phyloP scores from a whole-genome alignment of 805 yeast species.

The Hanseniaspora clermontiae region DNA sequence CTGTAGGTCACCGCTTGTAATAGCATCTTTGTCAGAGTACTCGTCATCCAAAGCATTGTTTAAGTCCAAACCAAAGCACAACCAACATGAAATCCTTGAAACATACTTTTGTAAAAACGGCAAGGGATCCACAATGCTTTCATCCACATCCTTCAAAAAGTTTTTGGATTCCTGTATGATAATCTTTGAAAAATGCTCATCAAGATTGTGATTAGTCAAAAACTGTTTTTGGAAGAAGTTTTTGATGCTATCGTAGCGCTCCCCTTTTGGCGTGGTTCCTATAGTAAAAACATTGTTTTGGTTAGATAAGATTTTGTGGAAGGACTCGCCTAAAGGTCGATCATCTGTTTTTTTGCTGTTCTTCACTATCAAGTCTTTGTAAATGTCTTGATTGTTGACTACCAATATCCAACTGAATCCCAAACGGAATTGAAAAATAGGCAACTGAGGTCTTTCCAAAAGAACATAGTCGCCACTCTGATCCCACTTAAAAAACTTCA shows the following conservation, averaged over 20 bases:
- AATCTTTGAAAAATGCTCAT: not conserved
- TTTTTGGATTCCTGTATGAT: not conserved
- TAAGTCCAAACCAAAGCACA: conserved; percentile 2
- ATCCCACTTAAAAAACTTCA: conserved; percentile 2
- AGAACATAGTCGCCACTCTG: not conserved
- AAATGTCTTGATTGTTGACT: not conserved
- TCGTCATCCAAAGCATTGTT: not conserved
- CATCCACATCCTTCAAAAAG: not conserved
- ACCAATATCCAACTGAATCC: conserved; percentile 4
- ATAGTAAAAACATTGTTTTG: not conserved
- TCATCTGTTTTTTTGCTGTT: conserved; percentile 6
- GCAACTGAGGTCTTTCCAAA: not conserved
- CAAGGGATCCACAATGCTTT: not conserved
- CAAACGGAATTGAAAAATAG: conserved; percentile 8
- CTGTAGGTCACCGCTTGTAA: not conserved
- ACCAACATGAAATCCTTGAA: conserved; percentile 7
- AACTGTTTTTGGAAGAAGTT: not conserved
- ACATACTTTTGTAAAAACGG: conserved; percentile 3
- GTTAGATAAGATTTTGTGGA: not conserved
- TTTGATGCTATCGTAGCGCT: not conserved
- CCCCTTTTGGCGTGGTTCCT: conserved; percentile 5
- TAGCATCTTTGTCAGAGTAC: not conserved
- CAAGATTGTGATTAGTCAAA: not conserved
- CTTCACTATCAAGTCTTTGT: conserved; percentile 4
- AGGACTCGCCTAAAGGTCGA: conserved; percentile 2